A percentile compares a stretch with the other conserved stretches of the same genome.
phyloP scores from a whole-genome alignment of 495 filamentous ascomycete species.

The Penicillium alfredii region DNA sequence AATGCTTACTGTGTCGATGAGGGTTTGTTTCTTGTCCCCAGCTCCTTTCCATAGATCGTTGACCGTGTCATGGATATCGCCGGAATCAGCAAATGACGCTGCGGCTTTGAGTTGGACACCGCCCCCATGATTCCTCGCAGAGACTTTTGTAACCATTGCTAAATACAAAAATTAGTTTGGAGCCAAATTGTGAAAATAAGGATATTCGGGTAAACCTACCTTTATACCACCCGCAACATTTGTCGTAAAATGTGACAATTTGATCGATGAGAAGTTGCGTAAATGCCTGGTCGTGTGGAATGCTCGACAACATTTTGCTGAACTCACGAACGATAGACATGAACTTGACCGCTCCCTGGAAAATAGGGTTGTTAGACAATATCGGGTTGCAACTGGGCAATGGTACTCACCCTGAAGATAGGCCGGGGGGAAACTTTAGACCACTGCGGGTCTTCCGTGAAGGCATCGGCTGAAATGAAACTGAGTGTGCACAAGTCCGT shows the following conservation, averaged over 20 bases:
- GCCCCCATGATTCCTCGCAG: conserved; percentile 29
- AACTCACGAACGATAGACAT: conserved; percentile 82
- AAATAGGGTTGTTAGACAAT: conserved; percentile 3
- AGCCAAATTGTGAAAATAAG: no score
- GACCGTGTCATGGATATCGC: conserved; percentile 61
- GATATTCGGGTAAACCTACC: conserved; percentile 34
- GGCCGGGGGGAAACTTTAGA: conserved; percentile 66
- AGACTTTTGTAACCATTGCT: conserved; percentile 42
- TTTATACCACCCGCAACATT: conserved; percentile 87
- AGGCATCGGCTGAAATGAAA: conserved; percentile 79
- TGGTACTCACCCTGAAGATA: conserved; percentile 70
- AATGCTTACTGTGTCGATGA: conserved; percentile 36
- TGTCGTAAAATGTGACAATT: conserved; percentile 83
- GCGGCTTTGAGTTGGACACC: conserved; percentile 60
- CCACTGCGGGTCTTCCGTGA: conserved; percentile 84
- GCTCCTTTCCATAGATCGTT: conserved; percentile 53
- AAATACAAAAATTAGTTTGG: neutral
- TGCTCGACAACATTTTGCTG: conserved; percentile 88
- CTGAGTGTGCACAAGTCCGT: conserved; percentile 77
- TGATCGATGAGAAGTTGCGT: conserved; percentile 84
- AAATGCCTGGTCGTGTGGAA: conserved; percentile 95
- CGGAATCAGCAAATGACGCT: conserved; percentile 61
- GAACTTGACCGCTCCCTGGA: conserved; percentile 76
- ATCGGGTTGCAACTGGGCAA: no score
- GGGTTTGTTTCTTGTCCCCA: conserved; percentile 26